Evolutionary conservation across 768 basidiomycete genomes (phyloP).

Genomic region (Leccinum arenicola): DNA sequence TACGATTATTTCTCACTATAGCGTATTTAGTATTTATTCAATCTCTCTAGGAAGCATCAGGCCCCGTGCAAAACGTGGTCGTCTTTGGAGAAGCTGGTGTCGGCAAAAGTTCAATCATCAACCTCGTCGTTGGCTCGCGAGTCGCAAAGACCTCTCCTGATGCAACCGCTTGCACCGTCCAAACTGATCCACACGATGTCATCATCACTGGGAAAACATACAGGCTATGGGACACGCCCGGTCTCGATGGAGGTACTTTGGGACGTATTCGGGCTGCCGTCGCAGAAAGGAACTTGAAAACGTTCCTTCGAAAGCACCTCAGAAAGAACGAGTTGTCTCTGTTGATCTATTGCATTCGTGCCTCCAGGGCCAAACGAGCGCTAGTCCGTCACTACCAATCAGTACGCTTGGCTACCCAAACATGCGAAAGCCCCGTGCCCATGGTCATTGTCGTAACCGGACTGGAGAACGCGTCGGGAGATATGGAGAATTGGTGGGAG

Average conservation of each 20-base stretch:
- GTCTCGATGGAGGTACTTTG: slow-evolving; percentile 34
- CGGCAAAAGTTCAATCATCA: slow-evolving; percentile 44
- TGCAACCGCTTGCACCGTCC: slow-evolving; percentile 37
- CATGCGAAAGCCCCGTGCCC: slow-evolving; percentile 28
- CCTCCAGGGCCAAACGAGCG: slow-evolving; percentile 38
- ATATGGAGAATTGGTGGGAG: slow-evolving; percentile 38
- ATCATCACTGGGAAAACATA: slow-evolving; percentile 19
- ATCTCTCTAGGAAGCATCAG: slow-evolving; percentile 2
- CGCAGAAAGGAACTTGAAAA: slow-evolving; percentile 28
- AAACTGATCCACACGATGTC: slow-evolving; percentile 24
- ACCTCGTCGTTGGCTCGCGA: slow-evolving; percentile 33
- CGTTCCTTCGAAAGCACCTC: slow-evolving; percentile 34
- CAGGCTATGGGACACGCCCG: slow-evolving; percentile 33
- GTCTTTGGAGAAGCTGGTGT: slow-evolving; percentile 45
- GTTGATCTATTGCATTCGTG: slow-evolving; percentile 41
- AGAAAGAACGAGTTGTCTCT: slow-evolving; percentile 35
- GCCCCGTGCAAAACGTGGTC: slow-evolving; percentile 32
- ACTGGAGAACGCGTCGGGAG: slow-evolving; percentile 33
- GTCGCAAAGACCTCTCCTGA: slow-evolving; percentile 32
- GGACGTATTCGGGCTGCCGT: slow-evolving; percentile 23
- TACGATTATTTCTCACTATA: not conserved
- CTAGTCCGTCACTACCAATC: slow-evolving; percentile 38
- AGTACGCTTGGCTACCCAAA: slow-evolving; percentile 31
- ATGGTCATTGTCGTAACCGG: slow-evolving; percentile 40
- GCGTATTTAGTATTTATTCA: slow-evolving; percentile 1